A percentile compares a stretch with the other conserved stretches of the same genome.
Conservation (phyloP, 2,329 filamentous ascomycete species). For the Fusarium sp. region DNA sequence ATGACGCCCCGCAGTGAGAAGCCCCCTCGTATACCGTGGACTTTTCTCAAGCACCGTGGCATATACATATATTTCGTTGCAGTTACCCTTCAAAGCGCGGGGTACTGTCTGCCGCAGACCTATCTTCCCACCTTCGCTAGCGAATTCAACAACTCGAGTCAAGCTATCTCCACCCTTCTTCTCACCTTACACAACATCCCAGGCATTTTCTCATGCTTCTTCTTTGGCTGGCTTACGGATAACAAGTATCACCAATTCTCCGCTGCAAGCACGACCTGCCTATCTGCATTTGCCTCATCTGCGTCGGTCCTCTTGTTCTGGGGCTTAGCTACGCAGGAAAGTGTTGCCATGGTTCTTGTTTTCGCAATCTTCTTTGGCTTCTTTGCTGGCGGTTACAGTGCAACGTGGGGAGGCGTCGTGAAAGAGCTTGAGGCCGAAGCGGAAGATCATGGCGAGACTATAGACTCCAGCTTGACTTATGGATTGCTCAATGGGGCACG, state of each 20-base stretch:
- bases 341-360: neutral
- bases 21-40: slow-evolving; percentile 6
- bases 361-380: slow-evolving; percentile 7
- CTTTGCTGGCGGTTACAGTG: slow-evolving; percentile 5
- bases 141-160: neutral
- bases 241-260: slow-evolving; percentile 8
- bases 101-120: slow-evolving; percentile 2
- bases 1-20: neutral
- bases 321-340: neutral
- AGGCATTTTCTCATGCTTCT: neutral
- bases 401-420: neutral
- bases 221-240: slow-evolving; percentile 10
- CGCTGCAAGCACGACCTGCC: neutral
- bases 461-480: slow-evolving; percentile 3
- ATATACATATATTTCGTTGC: slow-evolving; percentile 3
- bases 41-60: neutral
- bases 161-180: slow-evolving; percentile 3
- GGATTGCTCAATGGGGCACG: slow-evolving; percentile 7
- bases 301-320: neutral
- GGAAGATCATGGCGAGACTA: neutral
- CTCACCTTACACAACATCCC: slow-evolving; percentile 5
- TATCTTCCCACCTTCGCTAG: slow-evolving; percentile 6
- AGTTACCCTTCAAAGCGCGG: neutral
- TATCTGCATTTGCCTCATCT: neutral
- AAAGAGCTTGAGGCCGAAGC: slow-evolving; percentile 1